Base-by-base conservation (phyloP, 2,329 filamentous ascomycete genomes). In the Talaromyces albobiverticillius region DNA sequence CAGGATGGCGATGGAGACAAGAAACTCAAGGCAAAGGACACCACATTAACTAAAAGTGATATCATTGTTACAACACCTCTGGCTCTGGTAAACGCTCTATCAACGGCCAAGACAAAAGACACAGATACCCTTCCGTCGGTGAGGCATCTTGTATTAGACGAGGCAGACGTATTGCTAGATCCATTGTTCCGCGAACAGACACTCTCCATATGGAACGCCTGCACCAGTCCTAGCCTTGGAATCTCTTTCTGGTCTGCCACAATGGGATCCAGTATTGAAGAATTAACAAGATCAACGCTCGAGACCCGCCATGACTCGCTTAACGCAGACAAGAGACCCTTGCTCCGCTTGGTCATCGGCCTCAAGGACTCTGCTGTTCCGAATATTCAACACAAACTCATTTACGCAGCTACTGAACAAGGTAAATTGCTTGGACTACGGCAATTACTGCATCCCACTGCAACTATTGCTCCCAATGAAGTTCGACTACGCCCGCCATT, bases 281-380 rank as follows among this genome's bases (percentile, higher is more conserved):
- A 85, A 18, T 77, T 96, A 7, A 82, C 90, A 45, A 82, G 82
- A 6, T 82, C 83, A n/a, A 87, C 86, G 13, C 81, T 94, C 48
- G 74, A 79, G 36, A 73, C 78, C 8, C 80, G 85, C 32, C 79
- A 71, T 48, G 67, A 71, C 40, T 67, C 58, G 34, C 72, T 79
- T 64, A 13, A 20, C 2, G 60, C 64, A 32, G 53, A 58, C n/a
- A 62, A 69, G 40, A 25, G 78, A 74, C 57, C 85, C 79, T 20
- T 96, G 2, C 71, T 97, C 59, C 87, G 94, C 42, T 80, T 97
- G 5, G 90, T 99, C 5, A 90, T 97, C n/a, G 94, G 94, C 4
- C 78, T 99, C 46, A 97, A 97, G 74, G 94, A 99, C 72, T 92
- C 91, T 2, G 92, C 93, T 2, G 88, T 99, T 48, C 92, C 94